A percentile compares a stretch with the other conserved stretches of the same genome.
These are phyloP conservation scores for Diaporthe longicolla DNA, from an alignment of 2,329 filamentous ascomycete species.

Conservation along the genomic window DNA sequence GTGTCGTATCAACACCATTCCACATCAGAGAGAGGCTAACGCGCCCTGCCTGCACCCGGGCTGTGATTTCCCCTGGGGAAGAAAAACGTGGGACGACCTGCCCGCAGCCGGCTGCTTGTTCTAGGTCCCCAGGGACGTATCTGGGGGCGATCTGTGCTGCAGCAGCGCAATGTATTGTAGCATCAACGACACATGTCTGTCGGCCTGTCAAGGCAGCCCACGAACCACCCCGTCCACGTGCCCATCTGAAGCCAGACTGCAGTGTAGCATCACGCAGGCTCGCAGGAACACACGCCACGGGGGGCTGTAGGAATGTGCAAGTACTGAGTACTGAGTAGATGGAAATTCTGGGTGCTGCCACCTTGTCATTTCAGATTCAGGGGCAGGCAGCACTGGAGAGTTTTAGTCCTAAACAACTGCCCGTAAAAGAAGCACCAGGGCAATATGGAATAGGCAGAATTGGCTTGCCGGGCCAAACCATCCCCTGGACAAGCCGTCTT, in stretches of 20 bases:
- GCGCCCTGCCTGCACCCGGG: conserved; percentile 18
- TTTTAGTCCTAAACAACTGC: background rate
- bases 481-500: conserved; percentile 4
- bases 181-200: conserved; percentile 13
- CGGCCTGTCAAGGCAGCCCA: background rate
- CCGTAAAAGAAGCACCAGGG: background rate
- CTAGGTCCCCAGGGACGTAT: background rate
- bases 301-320: conserved; percentile 7
- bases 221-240: background rate
- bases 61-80: background rate
- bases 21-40: conserved; percentile 32
- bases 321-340: background rate
- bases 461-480: conserved; percentile 4
- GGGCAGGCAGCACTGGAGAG: background rate
- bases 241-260: background rate
- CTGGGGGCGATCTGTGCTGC: conserved; percentile 5
- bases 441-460: background rate
- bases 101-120: background rate
- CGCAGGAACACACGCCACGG: conserved; percentile 1
- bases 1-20: conserved; percentile 13
- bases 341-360: background rate
- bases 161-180: conserved; percentile 5
- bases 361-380: conserved; percentile 14
- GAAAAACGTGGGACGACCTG: conserved; percentile 1
- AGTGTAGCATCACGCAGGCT: conserved; percentile 23